Percentiles rank a stretch among this genome's conserved stretches.
These are phyloP conservation scores for Sugiyamaella castrensis DNA, from an alignment of 1,139 yeast genomes.

Conservation along the genomic window DNA sequence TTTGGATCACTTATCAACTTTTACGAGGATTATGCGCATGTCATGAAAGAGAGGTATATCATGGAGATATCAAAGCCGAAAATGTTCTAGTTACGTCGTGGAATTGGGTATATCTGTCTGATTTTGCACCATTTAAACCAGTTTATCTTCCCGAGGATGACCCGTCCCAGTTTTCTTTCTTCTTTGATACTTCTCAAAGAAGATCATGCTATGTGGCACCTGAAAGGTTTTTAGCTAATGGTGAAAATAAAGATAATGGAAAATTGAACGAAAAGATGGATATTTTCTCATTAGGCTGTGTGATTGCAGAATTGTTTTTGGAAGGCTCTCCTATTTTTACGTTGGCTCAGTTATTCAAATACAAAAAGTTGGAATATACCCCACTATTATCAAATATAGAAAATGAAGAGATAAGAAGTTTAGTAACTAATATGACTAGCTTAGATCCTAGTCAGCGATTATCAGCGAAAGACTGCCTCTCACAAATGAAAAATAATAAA, in stretches of 20 bases:
- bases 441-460: slow-evolving; percentile 60
- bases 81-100: slow-evolving; percentile 83
- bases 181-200: slow-evolving; percentile 84
- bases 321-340: slow-evolving; percentile 89
- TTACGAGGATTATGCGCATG: slow-evolving; percentile 58
- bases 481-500: slow-evolving; percentile 46
- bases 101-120: slow-evolving; percentile 82
- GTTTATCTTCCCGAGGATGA: slow-evolving; percentile 85
- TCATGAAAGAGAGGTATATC: slow-evolving; percentile 62
- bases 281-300: slow-evolving; percentile 86
- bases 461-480: slow-evolving; percentile 48
- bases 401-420: slow-evolving; percentile 48
- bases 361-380: slow-evolving; percentile 61
- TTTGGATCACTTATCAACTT: slow-evolving; percentile 81
- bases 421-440: slow-evolving; percentile 61
- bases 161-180: slow-evolving; percentile 91
- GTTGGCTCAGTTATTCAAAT: slow-evolving; percentile 80
- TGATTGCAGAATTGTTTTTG: slow-evolving; percentile 79
- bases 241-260: slow-evolving; percentile 20
- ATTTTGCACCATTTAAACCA: slow-evolving; percentile 85
- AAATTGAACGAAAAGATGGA: slow-evolving; percentile 71
- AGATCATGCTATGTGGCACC: slow-evolving; percentile 92
- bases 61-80: slow-evolving; percentile 91
- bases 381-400: slow-evolving; percentile 60
- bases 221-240: slow-evolving; percentile 62